Evolutionary conservation across 177 flowering plant species (phyloP).

Genomic region (Vitis hybrid): DNA sequence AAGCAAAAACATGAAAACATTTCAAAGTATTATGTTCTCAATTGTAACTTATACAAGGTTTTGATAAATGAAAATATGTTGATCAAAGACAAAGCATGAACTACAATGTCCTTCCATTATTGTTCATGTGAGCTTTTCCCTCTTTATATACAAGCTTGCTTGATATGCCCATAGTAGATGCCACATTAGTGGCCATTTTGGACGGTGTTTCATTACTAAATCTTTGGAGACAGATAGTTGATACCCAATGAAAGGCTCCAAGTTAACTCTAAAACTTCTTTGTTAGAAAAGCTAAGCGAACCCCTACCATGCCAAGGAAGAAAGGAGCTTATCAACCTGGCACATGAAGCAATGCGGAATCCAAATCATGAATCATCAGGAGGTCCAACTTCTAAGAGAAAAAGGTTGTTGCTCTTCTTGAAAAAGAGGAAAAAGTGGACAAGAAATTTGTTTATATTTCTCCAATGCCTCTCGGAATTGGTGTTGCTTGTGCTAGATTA

Average conservation of each 20-base stretch:
- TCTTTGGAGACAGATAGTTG: constrained; percentile 19
- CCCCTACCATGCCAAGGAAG: constrained; percentile 62
- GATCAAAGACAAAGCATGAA: too few species aligned
- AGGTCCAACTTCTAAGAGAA: constrained; percentile 54
- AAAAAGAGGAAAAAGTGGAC: constrained; percentile 25
- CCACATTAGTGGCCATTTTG: too few species aligned
- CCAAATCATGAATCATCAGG: constrained; percentile 38
- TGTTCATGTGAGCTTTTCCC: too few species aligned
- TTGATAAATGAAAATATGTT: not conserved
- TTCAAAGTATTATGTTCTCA: too few species aligned
- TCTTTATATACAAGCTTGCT: too few species aligned
- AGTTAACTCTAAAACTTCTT: constrained; percentile 41
- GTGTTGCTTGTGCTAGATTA: too few species aligned
- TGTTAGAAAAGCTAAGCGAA: constrained; percentile 69
- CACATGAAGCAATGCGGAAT: constrained; percentile 55
- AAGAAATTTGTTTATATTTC: constrained; percentile 36
- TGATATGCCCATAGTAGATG: too few species aligned
- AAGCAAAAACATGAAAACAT: not conserved
- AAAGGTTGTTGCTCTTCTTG: constrained; percentile 73
- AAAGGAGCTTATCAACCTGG: constrained; percentile 68
- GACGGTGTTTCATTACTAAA: constrained; percentile 16
- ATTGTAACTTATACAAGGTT: not conserved
- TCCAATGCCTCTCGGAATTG: too few species aligned
- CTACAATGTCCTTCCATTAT: too few species aligned
- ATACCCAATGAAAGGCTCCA: constrained; percentile 28